Base-by-base conservation (phyloP, 345 rosid species). In the Rhodamnia rubescens region DNA sequence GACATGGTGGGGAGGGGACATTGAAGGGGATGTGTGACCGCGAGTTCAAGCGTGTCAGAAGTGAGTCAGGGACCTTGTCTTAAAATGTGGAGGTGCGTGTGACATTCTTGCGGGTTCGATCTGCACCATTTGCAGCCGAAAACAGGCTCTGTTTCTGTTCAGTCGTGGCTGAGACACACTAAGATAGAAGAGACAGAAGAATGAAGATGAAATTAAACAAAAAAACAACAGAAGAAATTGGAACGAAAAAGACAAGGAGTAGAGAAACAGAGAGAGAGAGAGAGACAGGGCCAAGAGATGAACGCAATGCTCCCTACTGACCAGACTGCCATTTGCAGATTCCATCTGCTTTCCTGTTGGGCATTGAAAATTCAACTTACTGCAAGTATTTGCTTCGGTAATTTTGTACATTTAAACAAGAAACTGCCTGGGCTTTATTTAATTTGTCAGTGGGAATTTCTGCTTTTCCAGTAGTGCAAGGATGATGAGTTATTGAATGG, bases 1-100 rank as follows among this genome's bases (percentile, higher is more conserved):
- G 54, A 81, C 83, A n/a, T 81, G 87, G 47, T 26, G 82, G 69
- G 88, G 36, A 55, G 89, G 88, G 83, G 87, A 87, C 85, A 84
- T n/a, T 14, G 85, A 49, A 64, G 85, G 36, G 55, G 81, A 50
- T 61, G 85, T 50, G 74, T 50, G 85, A 24, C 55, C 14, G 50
- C 74, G 57, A 56, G 36, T 12, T 57, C 47, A 49, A 49, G 51
- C 44, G 29, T 5, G 74, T 59, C 85, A 8, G 54, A 59, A 83
- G 86, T 74, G 82, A 22, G 82, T 40, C 16, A 22, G 29, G 12
- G 50, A 52, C 56, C 59, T 82, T 82, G 84, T 83, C 75, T 26
- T 16, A 11, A 83, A 10, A 10, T n/a, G 11, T 81, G 44, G 13
- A 42, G 44, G 13, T 44, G 78, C 44, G 47, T 4, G 42, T 64